phyloP scores from a whole-genome alignment of 2,329 filamentous ascomycete genomes.

The Paraphaeosphaeria sporulosa region DNA sequence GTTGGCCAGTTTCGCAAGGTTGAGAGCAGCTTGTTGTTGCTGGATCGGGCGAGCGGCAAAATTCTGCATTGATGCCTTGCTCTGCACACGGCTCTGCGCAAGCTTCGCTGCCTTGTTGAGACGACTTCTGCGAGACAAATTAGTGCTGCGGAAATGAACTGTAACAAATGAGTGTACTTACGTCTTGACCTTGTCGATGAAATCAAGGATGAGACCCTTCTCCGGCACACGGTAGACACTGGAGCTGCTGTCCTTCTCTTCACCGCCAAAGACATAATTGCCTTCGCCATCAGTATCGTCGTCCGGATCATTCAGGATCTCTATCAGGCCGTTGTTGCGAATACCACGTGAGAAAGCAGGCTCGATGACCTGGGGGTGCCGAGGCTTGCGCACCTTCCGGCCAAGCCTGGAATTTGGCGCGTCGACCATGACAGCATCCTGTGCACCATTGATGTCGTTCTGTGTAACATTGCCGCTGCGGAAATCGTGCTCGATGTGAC shows the following conservation, averaged over 20 bases:
- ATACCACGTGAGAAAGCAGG: conserved; percentile 67
- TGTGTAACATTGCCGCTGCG: conserved; percentile 43
- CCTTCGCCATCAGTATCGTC: conserved; percentile 52
- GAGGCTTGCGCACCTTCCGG: conserved; percentile 59
- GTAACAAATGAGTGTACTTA: conserved; percentile 29
- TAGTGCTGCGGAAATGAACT: conserved; percentile 20
- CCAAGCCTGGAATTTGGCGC: conserved; percentile 36
- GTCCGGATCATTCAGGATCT: conserved; percentile 53
- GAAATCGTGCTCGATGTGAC: conserved; percentile 82
- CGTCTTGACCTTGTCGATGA: conserved; percentile 69
- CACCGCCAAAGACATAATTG: conserved; percentile 53
- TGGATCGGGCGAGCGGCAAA: conserved; percentile 53
- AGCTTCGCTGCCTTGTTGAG: conserved; percentile 28
- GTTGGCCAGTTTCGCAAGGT: conserved; percentile 65
- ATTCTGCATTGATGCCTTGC: conserved; percentile 35
- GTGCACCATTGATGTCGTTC: conserved; percentile 40
- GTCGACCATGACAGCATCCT: conserved; percentile 40
- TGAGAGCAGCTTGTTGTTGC: conserved; percentile 72
- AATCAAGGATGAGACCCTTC: conserved; percentile 58
- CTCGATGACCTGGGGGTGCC: conserved; percentile 57
- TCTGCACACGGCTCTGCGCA: conserved; percentile 22
- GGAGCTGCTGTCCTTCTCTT: conserved; percentile 50
- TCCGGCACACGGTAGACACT: conserved; percentile 55
- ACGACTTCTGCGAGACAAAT: conserved; percentile 30
- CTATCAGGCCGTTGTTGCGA: conserved; percentile 58